phyloP scores from a whole-genome alignment of 2,329 filamentous ascomycete species.

The Emergomyces africanus region DNA sequence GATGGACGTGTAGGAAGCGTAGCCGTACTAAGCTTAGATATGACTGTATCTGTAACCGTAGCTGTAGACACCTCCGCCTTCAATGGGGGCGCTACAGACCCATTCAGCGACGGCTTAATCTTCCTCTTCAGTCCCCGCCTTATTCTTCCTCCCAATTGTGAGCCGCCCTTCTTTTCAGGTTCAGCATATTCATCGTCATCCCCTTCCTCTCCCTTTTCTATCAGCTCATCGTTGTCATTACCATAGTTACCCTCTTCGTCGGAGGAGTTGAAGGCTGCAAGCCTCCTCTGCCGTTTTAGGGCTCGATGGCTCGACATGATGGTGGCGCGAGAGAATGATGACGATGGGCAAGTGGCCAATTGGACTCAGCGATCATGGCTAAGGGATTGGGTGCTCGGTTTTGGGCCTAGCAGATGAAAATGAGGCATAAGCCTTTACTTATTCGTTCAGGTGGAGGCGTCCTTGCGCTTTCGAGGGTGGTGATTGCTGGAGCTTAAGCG shows the following conservation, averaged over 20 bases:
- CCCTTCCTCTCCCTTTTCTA: background rate
- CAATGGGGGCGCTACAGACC: background rate
- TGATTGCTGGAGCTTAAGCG: background rate
- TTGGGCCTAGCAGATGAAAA: background rate
- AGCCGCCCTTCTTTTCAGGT: background rate
- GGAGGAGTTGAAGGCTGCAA: conserved; percentile 18
- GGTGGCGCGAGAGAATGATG: background rate
- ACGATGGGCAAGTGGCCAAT: background rate
- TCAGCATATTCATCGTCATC: background rate
- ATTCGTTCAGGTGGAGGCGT: background rate
- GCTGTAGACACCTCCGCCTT: background rate
- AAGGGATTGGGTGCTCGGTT: too few species aligned
- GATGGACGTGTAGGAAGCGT: background rate
- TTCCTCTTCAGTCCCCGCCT: background rate
- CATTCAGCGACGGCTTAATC: background rate
- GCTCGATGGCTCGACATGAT: conserved; percentile 24
- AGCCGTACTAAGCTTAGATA: background rate
- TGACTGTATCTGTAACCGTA: background rate
- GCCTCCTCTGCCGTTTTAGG: conserved; percentile 25
- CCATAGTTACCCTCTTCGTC: conserved; percentile 12
- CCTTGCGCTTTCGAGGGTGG: background rate
- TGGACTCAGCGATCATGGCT: background rate
- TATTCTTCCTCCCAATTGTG: background rate
- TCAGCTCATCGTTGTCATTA: background rate
- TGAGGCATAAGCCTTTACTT: background rate